Evolutionary conservation across 345 rosid genomes (phyloP), one percentile per base, ranked within the genome.

Genomic region (Hibiscus mutabilis): DNA sequence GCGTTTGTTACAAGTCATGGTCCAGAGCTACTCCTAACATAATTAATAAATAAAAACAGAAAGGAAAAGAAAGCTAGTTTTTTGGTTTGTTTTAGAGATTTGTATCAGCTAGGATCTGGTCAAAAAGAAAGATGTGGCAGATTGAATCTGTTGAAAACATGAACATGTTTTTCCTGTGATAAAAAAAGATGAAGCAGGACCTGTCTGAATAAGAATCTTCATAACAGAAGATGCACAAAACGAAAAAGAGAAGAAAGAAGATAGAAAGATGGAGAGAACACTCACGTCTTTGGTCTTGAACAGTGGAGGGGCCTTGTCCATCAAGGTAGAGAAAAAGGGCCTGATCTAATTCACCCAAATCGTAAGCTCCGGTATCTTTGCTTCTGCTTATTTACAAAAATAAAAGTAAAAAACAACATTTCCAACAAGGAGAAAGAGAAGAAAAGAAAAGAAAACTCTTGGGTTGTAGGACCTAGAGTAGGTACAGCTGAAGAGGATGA

Each of bases 281-380:
- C 88, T 83, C 77, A 91, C 98, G 92, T 72, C 88, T 86, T 82
- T 86, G 91, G 42, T 90, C 89, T 78, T 87, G 90, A 83, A 77
- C 66, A 73, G 79, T 69, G 52, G 94, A 68, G 49, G 79, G 80
- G 61, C 88, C 92, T 73, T 94, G 93, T 76, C 96, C 99, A 76
- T 92, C 96, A 47, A 96, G 86, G 84, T 96, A 92, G 47, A 91
- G 93, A 71, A 96, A 88, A 73, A 96, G 93, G 27, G 98, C 91
- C 85, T 88, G 96, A 86, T 96, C 99, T 73, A 96, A 80, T 76
- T 96, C 99, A 67, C 90, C 98, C 78, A 96, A 62, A 79, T 88
- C 96, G 78, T 88, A 90, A n/a, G 81, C 66, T 67, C 78, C 80
- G 5, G 74, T 76, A 73, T 85, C 86, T 77, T 84, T 81, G 71